Evolutionary conservation across 2,329 filamentous ascomycete species (phyloP).

Genomic region (Ustulina deusta): DNA sequence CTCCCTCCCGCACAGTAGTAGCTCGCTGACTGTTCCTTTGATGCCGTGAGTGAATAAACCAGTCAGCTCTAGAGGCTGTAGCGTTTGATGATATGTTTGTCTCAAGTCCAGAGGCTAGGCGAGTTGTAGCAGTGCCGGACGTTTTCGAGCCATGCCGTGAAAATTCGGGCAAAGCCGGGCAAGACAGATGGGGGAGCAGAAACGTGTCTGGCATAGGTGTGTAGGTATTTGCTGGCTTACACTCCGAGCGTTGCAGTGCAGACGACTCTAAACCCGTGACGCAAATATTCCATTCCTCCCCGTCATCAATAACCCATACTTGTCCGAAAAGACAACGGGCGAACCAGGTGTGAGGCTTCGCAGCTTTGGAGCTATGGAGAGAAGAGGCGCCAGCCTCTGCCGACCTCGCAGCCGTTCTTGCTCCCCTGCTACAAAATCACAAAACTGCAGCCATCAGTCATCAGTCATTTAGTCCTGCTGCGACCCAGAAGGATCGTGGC

Average conservation of each 20-base stretch:
- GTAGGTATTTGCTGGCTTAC: conserved; percentile 30
- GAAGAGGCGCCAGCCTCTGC: conserved; percentile 20
- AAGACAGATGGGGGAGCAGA: conserved; percentile 21
- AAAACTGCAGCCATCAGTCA: conserved; percentile 35
- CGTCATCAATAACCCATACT: conserved; percentile 23
- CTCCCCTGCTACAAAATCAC: not conserved
- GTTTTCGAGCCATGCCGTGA: conserved; percentile 15
- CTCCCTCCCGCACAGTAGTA: not conserved
- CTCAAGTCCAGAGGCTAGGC: conserved; percentile 1
- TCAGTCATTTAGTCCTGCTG: conserved; percentile 17
- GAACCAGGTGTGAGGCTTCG: conserved; percentile 30
- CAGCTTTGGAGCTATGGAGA: conserved; percentile 14
- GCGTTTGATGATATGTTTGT: not conserved
- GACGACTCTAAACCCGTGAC: conserved; percentile 32
- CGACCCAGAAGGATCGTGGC: conserved; percentile 41
- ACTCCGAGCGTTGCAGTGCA: conserved; percentile 33
- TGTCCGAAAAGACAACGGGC: conserved; percentile 25
- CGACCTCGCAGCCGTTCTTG: conserved; percentile 19
- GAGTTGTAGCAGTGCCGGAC: not conserved
- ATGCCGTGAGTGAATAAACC: conserved; percentile 9
- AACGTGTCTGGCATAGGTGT: not conserved
- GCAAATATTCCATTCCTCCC: conserved; percentile 12
- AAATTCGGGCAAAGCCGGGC: conserved; percentile 37
- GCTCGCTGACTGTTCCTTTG: conserved; percentile 8
- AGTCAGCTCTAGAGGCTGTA: not conserved